These are phyloP conservation scores for Cutaneotrichosporon arboriforme DNA, from an alignment of 1,284 basidiomycete species.

Conservation along the genomic window DNA sequence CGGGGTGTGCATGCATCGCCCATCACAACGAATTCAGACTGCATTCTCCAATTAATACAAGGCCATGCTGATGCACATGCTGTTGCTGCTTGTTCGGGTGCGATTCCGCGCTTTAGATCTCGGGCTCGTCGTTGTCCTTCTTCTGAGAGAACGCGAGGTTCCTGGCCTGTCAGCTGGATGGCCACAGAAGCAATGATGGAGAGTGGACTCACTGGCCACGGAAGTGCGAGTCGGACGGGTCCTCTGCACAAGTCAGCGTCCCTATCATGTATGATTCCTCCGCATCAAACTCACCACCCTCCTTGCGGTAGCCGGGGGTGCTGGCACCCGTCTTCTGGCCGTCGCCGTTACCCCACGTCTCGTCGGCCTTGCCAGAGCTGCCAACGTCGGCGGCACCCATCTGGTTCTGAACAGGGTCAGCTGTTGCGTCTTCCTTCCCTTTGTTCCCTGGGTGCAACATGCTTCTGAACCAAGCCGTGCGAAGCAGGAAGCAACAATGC, in stretches of 20 bases:
- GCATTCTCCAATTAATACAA: conserved; percentile 5
- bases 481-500: not conserved
- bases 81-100: not conserved
- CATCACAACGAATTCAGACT: not conserved
- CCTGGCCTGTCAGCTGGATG: not conserved
- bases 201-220: conserved; percentile 12
- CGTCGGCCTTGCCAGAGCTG: conserved; percentile 1
- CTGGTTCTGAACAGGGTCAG: conserved; percentile 23
- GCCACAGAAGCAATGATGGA: not conserved
- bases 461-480: not conserved
- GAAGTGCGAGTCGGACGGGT: conserved; percentile 12
- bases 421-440: not conserved
- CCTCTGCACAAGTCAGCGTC: not conserved
- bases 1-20: too few species aligned
- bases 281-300: conserved; percentile 24
- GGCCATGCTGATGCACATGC: conserved; percentile 7
- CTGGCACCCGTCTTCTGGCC: conserved; percentile 33
- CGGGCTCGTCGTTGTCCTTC: conserved; percentile 21
- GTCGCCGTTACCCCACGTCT: conserved; percentile 16
- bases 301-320: conserved; percentile 36
- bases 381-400: conserved; percentile 19
- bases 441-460: too few species aligned
- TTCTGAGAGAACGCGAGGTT: conserved; percentile 16
- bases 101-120: conserved; percentile 12
- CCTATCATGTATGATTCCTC: not conserved